Conservation (phyloP, 192 early-diverging fungal species). For the Haplosporangium gracile region DNA sequence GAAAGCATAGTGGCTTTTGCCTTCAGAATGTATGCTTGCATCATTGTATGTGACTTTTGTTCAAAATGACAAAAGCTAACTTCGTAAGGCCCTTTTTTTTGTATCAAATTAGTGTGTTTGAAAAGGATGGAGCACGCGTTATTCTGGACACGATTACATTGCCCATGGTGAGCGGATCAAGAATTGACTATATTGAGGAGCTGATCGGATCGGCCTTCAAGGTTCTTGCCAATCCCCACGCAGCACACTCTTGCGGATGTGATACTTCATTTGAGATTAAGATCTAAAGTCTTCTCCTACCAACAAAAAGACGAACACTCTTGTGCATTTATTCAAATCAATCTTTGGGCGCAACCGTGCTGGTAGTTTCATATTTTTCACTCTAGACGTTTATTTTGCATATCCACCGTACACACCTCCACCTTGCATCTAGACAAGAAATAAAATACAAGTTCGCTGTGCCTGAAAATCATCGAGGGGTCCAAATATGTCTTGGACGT, state of each 20-base stretch:
- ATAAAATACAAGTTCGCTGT: background rate
- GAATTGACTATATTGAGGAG: constrained; percentile 83
- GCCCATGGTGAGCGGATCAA: constrained; percentile 80
- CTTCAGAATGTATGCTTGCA: background rate
- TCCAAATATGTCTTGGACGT: background rate
- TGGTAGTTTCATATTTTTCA: background rate
- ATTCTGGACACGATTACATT: constrained; percentile 81
- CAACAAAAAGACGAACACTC: background rate
- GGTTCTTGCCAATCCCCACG: constrained; percentile 82
- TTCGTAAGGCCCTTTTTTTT: background rate
- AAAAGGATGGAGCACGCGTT: constrained; percentile 77
- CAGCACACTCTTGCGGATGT: constrained; percentile 78
- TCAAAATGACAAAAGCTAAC: background rate
- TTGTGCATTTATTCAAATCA: background rate
- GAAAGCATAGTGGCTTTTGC: background rate
- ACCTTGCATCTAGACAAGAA: background rate
- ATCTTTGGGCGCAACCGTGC: no score
- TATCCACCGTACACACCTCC: background rate
- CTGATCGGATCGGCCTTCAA: constrained; percentile 86
- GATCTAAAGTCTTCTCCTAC: constrained; percentile 41
- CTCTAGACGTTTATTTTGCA: background rate
- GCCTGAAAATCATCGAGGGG: background rate
- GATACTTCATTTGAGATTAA: constrained; percentile 79
- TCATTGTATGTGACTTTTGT: background rate
- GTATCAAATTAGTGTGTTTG: constrained; percentile 65